A percentile compares a stretch with the other conserved stretches of the same genome.
Evolutionary conservation across 2,329 filamentous ascomycete species (phyloP).

Genomic region (Fusarium sambucinum): DNA sequence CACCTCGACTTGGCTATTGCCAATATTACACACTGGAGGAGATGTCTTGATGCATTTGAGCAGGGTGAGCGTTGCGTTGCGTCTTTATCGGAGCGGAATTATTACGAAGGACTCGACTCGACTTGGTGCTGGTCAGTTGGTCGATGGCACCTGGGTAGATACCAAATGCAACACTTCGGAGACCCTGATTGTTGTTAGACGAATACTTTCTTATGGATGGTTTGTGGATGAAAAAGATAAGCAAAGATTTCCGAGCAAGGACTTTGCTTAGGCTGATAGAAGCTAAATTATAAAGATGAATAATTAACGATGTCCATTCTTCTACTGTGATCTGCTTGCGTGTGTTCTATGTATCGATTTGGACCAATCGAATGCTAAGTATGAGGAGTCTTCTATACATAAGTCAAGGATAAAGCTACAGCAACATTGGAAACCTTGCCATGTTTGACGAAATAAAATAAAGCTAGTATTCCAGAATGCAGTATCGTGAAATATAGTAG

Average conservation of each 20-base stretch:
- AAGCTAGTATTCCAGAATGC: neutral
- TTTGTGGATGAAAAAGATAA: slow-evolving; percentile 29
- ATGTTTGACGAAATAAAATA: neutral
- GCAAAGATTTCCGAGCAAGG: slow-evolving; percentile 28
- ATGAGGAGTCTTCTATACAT: neutral
- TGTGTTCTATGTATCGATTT: neutral
- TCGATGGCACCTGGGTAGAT: slow-evolving; percentile 5
- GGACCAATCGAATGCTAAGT: neutral
- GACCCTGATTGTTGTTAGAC: slow-evolving; percentile 38
- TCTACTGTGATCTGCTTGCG: neutral
- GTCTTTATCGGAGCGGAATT: slow-evolving; percentile 23
- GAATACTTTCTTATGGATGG: slow-evolving; percentile 30
- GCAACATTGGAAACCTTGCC: neutral
- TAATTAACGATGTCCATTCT: slow-evolving; percentile 7
- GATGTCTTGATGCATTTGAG: slow-evolving; percentile 35
- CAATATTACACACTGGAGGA: slow-evolving; percentile 26
- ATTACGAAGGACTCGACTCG: slow-evolving; percentile 19
- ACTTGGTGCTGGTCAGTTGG: slow-evolving; percentile 11
- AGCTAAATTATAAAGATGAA: slow-evolving; percentile 44
- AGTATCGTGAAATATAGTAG: neutral
- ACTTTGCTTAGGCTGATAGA: slow-evolving; percentile 42
- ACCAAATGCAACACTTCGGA: slow-evolving; percentile 21
- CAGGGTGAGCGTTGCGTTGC: slow-evolving; percentile 33
- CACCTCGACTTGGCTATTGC: slow-evolving; percentile 32
- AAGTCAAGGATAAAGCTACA: neutral